Evolutionary conservation across 768 basidiomycete species (phyloP).

Genomic region (Pleurotus ostreatus): DNA sequence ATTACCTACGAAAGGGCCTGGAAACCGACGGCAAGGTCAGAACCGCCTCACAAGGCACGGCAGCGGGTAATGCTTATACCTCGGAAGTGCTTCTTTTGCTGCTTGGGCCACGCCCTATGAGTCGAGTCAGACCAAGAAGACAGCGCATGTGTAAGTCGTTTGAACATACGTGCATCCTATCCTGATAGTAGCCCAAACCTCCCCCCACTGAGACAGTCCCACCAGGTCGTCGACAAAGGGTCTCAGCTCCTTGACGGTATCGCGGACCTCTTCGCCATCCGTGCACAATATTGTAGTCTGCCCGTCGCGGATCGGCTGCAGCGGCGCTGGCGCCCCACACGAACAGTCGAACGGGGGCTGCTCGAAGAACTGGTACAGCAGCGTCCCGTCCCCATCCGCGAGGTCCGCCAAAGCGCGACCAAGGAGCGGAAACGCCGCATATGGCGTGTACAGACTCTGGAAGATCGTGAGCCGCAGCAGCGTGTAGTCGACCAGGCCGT

Average conservation of each 20-base stretch:
- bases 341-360: constrained; percentile 3
- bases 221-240: constrained; percentile 11
- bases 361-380: constrained; percentile 11
- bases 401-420: constrained; percentile 19
- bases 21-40: not conserved
- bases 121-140: too few relatives aligned
- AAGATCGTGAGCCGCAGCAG: constrained; percentile 17
- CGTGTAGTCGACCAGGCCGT: constrained; percentile 21
- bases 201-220: constrained; percentile 17
- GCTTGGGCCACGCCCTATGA: constrained; percentile 24
- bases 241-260: constrained; percentile 11
- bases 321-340: not conserved
- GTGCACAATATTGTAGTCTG: constrained; percentile 14
- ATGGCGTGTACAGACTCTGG: constrained; percentile 19
- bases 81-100: constrained; percentile 18
- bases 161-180: constrained; percentile 18
- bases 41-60: not conserved
- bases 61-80: constrained; percentile 4
- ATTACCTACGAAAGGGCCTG: constrained; percentile 31
- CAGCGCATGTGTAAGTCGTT: too few relatives aligned
- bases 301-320: not conserved
- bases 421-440: constrained; percentile 13
- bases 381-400: constrained; percentile 19
- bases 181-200: constrained; percentile 12
- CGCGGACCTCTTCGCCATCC: constrained; percentile 17